Base-by-base conservation (phyloP, 2,329 filamentous ascomycete genomes). In the Trichoderma afroharzianum region DNA sequence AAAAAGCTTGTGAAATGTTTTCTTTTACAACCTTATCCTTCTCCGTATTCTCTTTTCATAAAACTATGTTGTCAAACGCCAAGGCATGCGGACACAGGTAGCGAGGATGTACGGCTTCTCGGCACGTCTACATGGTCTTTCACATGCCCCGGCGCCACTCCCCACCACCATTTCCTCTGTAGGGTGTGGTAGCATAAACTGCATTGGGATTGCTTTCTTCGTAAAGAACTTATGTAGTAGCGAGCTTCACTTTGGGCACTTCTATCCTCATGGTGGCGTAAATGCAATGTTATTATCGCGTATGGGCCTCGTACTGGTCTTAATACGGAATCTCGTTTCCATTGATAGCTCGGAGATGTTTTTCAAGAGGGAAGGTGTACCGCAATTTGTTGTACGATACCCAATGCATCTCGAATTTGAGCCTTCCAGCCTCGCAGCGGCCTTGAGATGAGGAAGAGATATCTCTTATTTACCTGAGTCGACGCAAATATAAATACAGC, bases 351-450 rank as follows among this genome's bases (percentile, higher is more conserved):
- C 66, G 66, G 66, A 68, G 66, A 61, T 68, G 66, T 32, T 28
- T 47, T 43, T 68, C 26, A 68, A 68, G 53, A 50, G n/a, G 66
- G 66, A 68, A 68, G 55, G 66, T 68, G 55, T 61, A 11, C 24
- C 14, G 12, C 15, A 3, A 43, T 14, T 24, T 21, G 21, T 14
- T 50, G 14, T 4, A 32, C n/a, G 1, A 4, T 32, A 7, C 15
- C 15, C 55, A 53, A 21, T 21, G 5, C 11, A 33, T 3, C 7
- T 18, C 6, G 2, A 6, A 15, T 58, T 32, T 53, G 4, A 15
- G 9, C 26, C n/a, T 47, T n/a, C n/a, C 6, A 15, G n/a, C 36
- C 32, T 59, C 8, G 2, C 8, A 55, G 8, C 6, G 5, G 5
- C 7, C 32, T 26, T 14, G 14, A 5, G 21, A 6, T n/a, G 12